These are phyloP conservation scores for Paramecium sonneborni DNA, from an alignment of 73 alveolate species.

Conservation along the genomic window DNA sequence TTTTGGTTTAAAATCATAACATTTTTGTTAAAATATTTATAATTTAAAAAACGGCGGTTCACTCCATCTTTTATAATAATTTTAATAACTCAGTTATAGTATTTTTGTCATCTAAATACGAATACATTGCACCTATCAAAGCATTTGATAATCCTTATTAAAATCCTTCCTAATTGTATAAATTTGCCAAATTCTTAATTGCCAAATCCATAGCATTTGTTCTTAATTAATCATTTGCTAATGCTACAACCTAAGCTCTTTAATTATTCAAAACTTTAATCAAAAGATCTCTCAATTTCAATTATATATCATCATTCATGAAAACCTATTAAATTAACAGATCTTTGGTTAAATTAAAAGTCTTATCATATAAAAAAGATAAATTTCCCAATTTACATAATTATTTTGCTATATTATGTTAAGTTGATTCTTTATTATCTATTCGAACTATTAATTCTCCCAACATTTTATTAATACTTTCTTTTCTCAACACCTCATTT, in stretches of 20 bases:
- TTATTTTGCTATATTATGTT: not conserved
- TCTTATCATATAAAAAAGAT: not conserved
- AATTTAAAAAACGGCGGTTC: conserved; percentile 47
- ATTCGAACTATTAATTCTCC: not conserved
- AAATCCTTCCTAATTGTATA: not conserved
- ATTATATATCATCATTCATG: not conserved
- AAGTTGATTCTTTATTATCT: not conserved
- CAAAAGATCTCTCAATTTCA: not conserved
- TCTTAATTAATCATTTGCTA: not conserved
- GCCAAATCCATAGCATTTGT: not conserved
- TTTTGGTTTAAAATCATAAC: not conserved
- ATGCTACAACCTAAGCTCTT: not conserved
- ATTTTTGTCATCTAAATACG: not conserved
- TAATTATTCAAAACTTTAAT: not conserved
- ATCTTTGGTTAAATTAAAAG: not conserved
- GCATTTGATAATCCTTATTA: not conserved
- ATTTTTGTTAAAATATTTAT: not conserved
- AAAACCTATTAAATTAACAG: not conserved
- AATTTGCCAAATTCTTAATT: not conserved
- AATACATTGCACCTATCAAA: not conserved
- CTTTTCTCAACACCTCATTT: not conserved
- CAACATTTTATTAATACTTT: not conserved
- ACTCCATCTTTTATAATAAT: not conserved
- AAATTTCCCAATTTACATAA: not conserved
- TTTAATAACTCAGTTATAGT: not conserved